Conservation (phyloP, 2,329 filamentous ascomycete genomes). For the Fusarium paranaense region DNA sequence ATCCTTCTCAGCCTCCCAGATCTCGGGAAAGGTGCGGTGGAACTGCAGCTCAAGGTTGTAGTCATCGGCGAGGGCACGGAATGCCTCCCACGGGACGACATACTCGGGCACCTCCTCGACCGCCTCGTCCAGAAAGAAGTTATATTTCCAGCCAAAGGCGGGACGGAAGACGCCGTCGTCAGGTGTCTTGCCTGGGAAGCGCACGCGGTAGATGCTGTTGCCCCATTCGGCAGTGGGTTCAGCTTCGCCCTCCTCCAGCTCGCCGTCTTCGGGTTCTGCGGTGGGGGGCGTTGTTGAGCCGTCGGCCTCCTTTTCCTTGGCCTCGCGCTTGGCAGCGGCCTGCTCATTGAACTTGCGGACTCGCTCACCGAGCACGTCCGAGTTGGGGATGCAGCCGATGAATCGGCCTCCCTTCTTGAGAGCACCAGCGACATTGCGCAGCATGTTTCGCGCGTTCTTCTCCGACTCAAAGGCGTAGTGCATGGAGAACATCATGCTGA, state of each 20-base stretch:
- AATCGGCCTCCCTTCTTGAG: slow-evolving; percentile 95
- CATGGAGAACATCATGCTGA: slow-evolving; percentile 99
- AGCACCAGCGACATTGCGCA: slow-evolving; percentile 89
- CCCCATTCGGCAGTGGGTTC: slow-evolving; percentile 84
- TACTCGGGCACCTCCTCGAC: slow-evolving; percentile 98
- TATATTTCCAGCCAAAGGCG: slow-evolving; percentile 98
- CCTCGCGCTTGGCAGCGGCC: slow-evolving; percentile 50
- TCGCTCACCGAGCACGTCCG: slow-evolving; percentile 83
- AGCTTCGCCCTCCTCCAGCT: slow-evolving; percentile 70
- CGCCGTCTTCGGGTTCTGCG: slow-evolving; percentile 54
- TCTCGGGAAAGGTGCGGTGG: slow-evolving; percentile 88
- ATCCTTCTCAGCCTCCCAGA: slow-evolving; percentile 93
- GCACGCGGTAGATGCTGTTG: slow-evolving; percentile 91
- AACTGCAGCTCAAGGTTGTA: slow-evolving; percentile 97
- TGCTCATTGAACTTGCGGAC: slow-evolving; percentile 81
- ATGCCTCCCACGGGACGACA: slow-evolving; percentile 97
- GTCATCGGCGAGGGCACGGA: slow-evolving; percentile 93
- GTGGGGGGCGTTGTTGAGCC: slow-evolving; percentile 40
- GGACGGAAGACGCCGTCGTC: slow-evolving; percentile 92
- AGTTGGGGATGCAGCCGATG: slow-evolving; percentile 96
- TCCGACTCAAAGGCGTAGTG: slow-evolving; percentile 98
- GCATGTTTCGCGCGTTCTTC: slow-evolving; percentile 89
- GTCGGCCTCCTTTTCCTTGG: slow-evolving; percentile 36
- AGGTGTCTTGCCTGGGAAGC: slow-evolving; percentile 86
- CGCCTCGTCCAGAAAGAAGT: slow-evolving; percentile 94